Conservation (phyloP, 441 rosid species). For the Viola pubescens region DNA sequence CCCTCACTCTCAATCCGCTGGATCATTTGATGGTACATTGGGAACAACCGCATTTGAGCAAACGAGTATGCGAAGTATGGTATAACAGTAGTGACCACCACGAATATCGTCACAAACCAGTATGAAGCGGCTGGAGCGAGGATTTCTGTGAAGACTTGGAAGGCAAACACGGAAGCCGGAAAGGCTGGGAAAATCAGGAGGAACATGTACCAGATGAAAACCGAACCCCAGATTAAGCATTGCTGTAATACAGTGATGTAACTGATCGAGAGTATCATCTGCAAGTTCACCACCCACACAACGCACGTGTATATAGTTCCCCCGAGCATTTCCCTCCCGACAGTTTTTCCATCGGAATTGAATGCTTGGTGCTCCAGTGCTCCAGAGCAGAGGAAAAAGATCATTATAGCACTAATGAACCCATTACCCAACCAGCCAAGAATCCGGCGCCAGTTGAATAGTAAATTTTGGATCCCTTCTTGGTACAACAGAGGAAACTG, state of each 20-base stretch:
- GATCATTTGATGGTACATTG: conserved; percentile 77
- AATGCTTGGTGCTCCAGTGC: conserved; percentile 65
- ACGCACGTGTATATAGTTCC: conserved; percentile 79
- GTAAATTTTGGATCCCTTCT: conserved; percentile 78
- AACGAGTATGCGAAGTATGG: conserved; percentile 65
- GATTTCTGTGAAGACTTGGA: conserved; percentile 67
- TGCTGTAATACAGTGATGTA: conserved; percentile 81
- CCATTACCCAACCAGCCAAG: conserved; percentile 73
- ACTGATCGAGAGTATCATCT: conserved; percentile 68
- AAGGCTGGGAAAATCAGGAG: conserved; percentile 68
- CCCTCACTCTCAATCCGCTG: conserved; percentile 75
- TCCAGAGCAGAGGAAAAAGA: conserved; percentile 69
- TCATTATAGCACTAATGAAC: conserved; percentile 38
- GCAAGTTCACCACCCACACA: conserved; percentile 82
- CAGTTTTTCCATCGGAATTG: conserved; percentile 60
- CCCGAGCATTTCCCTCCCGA: conserved; percentile 63
- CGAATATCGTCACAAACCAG: conserved; percentile 65
- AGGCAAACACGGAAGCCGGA: conserved; percentile 32
- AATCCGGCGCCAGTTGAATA: conserved; percentile 75
- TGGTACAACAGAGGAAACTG: conserved; percentile 88
- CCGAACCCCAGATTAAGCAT: conserved; percentile 70
- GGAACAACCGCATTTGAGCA: conserved; percentile 72
- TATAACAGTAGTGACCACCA: conserved; percentile 44
- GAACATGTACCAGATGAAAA: conserved; percentile 65
- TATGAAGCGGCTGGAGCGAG: conserved; percentile 74